Evolutionary conservation across 1,284 basidiomycete genomes (phyloP), one percentile per base, ranked within the genome.

Genomic region (Ustanciosporium gigantosporum): DNA sequence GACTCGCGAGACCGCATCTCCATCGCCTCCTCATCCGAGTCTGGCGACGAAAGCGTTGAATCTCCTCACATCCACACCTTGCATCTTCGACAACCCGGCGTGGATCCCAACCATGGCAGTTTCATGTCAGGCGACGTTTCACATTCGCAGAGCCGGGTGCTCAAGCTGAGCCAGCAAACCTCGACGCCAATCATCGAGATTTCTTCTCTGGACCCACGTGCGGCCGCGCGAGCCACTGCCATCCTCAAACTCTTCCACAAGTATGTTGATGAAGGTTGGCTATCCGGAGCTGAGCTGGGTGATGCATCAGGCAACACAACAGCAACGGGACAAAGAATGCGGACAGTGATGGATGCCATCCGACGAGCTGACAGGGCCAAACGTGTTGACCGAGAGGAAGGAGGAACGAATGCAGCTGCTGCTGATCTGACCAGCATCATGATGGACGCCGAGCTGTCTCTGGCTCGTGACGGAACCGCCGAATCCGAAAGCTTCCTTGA

Each of bases 221-320:
- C 72, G 0, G 72, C 72, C 8, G 72, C 72, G 0, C 46, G 68
- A 4, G 72, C 72, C 0, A 70, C 72, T 3, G 72, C 72, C 19
- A 68, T 74, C 29, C 53, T 74, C 25, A 70, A 68, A 43, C 56
- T 73, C 15, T 66, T 70, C 46, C 68, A 73, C 48, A 53, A 66
- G 37, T 73, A 73, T 43, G 60, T 73, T 5, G 68, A 70, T 19
- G 70, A 73, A 20, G 70, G 70, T 15, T 70, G 55, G 48, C 41
- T 72, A 14, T 36, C 46, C 2, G 47, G 46, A 3, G 34, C 31
- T 5, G 57, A 52, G 17, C 27, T 46, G 31, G 53, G 52, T 9
- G 53, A 52, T 25, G 43, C 36, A 9, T 53, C 50, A 9, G 43
- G 36, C 17, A 48, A 32, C 5, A 29, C 47, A 22, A 34, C 14